Percentiles rank a stretch among this genome's conserved stretches.
These are phyloP conservation scores for Durio zibethinus DNA, from an alignment of 345 rosid genomes.

Conservation along the genomic window DNA sequence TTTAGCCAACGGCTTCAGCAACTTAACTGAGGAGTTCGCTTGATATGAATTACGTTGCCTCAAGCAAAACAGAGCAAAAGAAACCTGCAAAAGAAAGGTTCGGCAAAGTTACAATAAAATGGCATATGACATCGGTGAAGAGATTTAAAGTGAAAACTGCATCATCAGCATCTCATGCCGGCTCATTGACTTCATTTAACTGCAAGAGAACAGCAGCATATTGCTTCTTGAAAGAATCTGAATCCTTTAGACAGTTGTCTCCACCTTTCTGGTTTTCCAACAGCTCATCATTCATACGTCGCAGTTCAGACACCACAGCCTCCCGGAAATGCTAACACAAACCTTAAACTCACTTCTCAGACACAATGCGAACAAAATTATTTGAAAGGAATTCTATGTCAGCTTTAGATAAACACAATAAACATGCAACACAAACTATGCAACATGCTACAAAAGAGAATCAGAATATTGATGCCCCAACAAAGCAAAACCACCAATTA, in stretches of 20 bases:
- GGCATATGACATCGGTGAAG: conserved; percentile 8
- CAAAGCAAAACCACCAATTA: not conserved
- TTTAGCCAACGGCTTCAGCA: conserved; percentile 27
- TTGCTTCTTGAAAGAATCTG: conserved; percentile 69
- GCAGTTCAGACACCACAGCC: conserved; percentile 65
- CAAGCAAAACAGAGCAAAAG: conserved; percentile 62
- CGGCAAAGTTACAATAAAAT: not conserved
- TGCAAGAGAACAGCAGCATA: conserved; percentile 72
- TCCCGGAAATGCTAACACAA: conserved; percentile 46
- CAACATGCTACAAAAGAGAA: not conserved
- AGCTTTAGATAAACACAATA: not conserved
- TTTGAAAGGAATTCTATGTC: conserved; percentile 4
- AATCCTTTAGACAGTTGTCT: conserved; percentile 49
- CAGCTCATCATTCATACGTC: conserved; percentile 61
- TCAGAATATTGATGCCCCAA: not conserved
- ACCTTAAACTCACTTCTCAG: conserved; percentile 21
- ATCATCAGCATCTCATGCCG: conserved; percentile 40
- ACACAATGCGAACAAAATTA: conserved; percentile 8
- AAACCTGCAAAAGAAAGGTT: conserved; percentile 46
- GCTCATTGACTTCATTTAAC: conserved; percentile 72
- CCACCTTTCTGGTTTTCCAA: conserved; percentile 59
- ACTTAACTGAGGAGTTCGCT: conserved; percentile 32
- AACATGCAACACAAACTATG: not conserved
- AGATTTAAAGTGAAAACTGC: conserved; percentile 17
- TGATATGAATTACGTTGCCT: conserved; percentile 80